Conservation (phyloP, 1,284 basidiomycete genomes). For the Ustilago curta region DNA sequence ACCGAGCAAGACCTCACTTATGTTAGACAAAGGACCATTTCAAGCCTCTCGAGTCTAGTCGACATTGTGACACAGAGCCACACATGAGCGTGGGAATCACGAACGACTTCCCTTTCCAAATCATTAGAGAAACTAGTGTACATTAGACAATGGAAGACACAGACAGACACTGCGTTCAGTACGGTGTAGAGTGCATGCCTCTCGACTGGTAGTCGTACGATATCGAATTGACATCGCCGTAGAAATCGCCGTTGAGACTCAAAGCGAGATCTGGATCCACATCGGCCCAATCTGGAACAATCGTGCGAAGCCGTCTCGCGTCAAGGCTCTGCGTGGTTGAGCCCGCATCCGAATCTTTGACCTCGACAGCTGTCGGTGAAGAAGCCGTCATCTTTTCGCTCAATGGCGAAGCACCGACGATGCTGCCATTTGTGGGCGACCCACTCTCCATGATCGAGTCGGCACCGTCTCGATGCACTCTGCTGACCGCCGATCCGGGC, state of each 20-base stretch:
- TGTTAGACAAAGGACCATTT: constrained; percentile 21
- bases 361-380: constrained; percentile 9
- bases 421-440: constrained; percentile 11
- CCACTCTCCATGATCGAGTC: constrained; percentile 20
- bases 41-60: constrained; percentile 18
- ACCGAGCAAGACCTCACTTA: constrained; percentile 6
- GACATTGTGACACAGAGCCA: constrained; percentile 22
- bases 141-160: too few relatives aligned
- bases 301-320: constrained; percentile 17
- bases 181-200: constrained; percentile 40
- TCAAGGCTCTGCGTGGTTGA: constrained; percentile 20
- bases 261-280: constrained; percentile 50
- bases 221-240: constrained; percentile 34
- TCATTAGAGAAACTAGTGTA: constrained; percentile 15
- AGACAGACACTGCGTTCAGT: constrained; percentile 11
- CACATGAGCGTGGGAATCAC: not conserved
- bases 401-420: constrained; percentile 2
- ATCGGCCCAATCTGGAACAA: constrained; percentile 50
- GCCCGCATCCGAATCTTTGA: constrained; percentile 13
- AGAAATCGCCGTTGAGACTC: constrained; percentile 46
- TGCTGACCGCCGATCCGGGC: constrained; percentile 1
- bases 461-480: not conserved
- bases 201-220: constrained; percentile 49
- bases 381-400: constrained; percentile 18
- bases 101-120: not conserved